Evolutionary conservation across 768 basidiomycete species (phyloP).

Genomic region (Boletus reticuloceps): DNA sequence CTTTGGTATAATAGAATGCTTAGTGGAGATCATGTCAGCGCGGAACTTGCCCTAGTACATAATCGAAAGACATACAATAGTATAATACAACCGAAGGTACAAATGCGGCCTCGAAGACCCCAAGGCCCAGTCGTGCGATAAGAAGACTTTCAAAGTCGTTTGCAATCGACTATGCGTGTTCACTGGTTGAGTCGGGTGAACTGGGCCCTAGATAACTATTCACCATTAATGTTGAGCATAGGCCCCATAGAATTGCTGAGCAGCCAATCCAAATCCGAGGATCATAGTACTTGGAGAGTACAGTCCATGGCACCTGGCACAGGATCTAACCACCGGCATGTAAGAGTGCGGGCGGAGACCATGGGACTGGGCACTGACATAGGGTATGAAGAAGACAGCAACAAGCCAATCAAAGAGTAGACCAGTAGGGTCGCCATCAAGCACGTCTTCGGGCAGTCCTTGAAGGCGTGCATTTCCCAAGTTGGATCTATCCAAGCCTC

Average conservation of each 20-base stretch:
- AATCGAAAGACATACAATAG: conserved; percentile 18
- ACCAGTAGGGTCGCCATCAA: conserved; percentile 68
- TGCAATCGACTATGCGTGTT: conserved; percentile 20
- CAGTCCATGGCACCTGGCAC: conserved; percentile 65
- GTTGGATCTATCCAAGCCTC: conserved; percentile 71
- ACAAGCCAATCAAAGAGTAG: conserved; percentile 75
- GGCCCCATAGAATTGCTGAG: conserved; percentile 70
- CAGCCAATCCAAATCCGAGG: conserved; percentile 67
- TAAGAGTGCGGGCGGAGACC: not conserved
- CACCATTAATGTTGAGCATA: conserved; percentile 72
- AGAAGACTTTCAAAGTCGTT: conserved; percentile 29
- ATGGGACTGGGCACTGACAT: conserved; percentile 43
- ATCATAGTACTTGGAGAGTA: conserved; percentile 63
- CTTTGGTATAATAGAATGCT: conserved; percentile 52
- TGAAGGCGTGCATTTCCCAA: conserved; percentile 78
- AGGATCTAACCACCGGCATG: conserved; percentile 47
- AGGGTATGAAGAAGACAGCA: conserved; percentile 77
- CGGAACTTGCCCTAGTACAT: conserved; percentile 12
- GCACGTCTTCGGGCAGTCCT: conserved; percentile 60
- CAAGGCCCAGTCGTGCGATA: conserved; percentile 31
- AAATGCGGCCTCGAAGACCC: conserved; percentile 36
- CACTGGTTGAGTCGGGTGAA: not conserved
- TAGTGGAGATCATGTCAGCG: not conserved
- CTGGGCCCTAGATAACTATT: not conserved
- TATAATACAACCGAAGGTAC: conserved; percentile 33